Base-by-base conservation (phyloP, 2,329 filamentous ascomycete species). In the Aciculosporium take region DNA sequence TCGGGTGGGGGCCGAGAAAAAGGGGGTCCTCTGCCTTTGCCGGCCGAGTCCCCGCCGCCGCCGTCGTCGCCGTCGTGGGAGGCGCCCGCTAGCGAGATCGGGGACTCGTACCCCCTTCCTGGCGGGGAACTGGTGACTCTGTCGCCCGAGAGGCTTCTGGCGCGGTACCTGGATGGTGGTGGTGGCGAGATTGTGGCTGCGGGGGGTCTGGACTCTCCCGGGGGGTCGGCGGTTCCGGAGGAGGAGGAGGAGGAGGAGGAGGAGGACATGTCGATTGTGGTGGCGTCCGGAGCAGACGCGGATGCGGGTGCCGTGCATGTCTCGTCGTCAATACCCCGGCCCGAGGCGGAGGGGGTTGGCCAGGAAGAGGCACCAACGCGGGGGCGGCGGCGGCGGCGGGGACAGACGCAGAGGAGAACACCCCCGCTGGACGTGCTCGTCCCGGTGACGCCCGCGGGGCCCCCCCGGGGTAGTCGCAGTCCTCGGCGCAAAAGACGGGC, bases 51-150 rank as follows among this genome's bases (percentile, higher is more conserved):
- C 31, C 43, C 27, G 24, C 53, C 56, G 3, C 57, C 59, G 29
- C 46, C 48, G 23, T 64, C 66, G 38, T 69, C 59, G 29, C 46
- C 48, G 23, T 64, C 66, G 38, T 69, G 63, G 62, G 52, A 53
- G 34, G 55, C 62, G 12, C 67, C 66, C 2, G 64, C 68, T 0
- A 76, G 70, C 43, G 60, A 69, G 23, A 62, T 79, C 17, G 64
- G 62, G 8, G 74, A 79, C 49, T 79, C 74, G 0, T 68, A 74
- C 47, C 68, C 51, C 38, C 56, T 63, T 45, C 59, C 59, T 7
- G 53, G 55, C 37, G 42, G 51, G 4, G 47, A 46, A 5, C 20
- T 60, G 17, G 41, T 59, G 9, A 45, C 46, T 7, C 46, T 48
- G 15, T 71, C 74, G 0, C 73, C 74, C 0, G 69, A 67, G 1